phyloP scores from a whole-genome alignment of 345 rosid species.

The Rhizophora apiculata region DNA sequence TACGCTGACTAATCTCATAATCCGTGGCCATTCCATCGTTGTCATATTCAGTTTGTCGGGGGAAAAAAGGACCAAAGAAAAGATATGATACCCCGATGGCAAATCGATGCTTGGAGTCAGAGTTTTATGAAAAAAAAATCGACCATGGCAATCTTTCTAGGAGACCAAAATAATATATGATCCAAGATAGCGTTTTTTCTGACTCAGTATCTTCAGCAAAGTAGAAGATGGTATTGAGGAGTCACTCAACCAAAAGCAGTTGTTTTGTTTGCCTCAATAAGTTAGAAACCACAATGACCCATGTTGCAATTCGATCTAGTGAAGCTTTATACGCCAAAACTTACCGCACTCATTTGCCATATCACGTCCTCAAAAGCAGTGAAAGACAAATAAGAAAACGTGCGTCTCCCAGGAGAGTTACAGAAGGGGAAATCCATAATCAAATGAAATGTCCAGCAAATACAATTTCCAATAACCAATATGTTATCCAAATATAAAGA shows the following conservation, averaged over 20 bases:
- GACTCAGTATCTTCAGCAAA: background rate
- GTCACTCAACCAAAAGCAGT: too few species aligned
- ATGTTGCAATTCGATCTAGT: background rate
- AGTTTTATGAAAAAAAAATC: slow-evolving; percentile 8
- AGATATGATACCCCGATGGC: too few species aligned
- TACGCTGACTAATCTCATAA: too few species aligned
- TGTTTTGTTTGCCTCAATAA: too few species aligned
- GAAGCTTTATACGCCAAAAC: background rate
- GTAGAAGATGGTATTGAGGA: background rate
- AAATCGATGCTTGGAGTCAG: background rate
- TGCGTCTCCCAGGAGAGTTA: background rate
- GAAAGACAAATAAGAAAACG: too few species aligned
- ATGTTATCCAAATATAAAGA: too few species aligned
- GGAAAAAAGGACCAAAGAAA: too few species aligned
- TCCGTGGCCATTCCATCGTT: too few species aligned
- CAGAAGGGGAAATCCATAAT: slow-evolving; percentile 11
- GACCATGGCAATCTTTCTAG: background rate
- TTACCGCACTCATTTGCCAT: slow-evolving; percentile 11
- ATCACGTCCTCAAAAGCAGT: slow-evolving; percentile 6
- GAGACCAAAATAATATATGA: slow-evolving; percentile 6
- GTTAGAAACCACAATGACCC: background rate
- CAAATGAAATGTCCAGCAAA: background rate
- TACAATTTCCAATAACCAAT: too few species aligned
- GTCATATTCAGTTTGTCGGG: too few species aligned
- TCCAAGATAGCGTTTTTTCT: slow-evolving; percentile 4